These are phyloP conservation scores for Ustilago sp. DNA, from an alignment of 1,284 basidiomycete species.

Conservation along the genomic window DNA sequence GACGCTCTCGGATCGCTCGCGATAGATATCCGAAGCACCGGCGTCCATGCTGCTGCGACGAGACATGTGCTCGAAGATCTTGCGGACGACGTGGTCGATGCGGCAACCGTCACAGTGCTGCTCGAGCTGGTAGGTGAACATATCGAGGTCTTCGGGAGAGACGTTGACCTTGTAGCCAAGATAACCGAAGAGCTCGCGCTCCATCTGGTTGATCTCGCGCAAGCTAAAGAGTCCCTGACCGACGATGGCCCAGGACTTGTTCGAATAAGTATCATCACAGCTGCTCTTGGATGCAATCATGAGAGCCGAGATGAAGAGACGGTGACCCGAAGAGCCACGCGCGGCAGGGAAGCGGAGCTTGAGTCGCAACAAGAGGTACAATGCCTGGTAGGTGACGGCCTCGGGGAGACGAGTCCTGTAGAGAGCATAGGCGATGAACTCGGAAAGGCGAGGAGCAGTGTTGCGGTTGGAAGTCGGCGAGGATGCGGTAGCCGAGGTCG, in stretches of 20 bases:
- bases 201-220: conserved; percentile 69
- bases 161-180: conserved; percentile 67
- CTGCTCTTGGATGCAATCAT: conserved; percentile 69
- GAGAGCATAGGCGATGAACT: conserved; percentile 69
- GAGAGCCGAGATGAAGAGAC: conserved; percentile 69
- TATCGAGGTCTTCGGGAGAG: conserved; percentile 57
- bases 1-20: conserved; percentile 40
- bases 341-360: conserved; percentile 68
- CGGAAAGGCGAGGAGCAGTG: conserved; percentile 62
- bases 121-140: conserved; percentile 61
- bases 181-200: conserved; percentile 69
- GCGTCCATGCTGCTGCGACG: conserved; percentile 33
- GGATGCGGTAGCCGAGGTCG: conserved; percentile 56
- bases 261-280: conserved; percentile 69
- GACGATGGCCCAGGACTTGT: conserved; percentile 70
- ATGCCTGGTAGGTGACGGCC: conserved; percentile 65
- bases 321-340: conserved; percentile 68
- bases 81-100: conserved; percentile 44
- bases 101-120: conserved; percentile 39
- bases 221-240: conserved; percentile 67
- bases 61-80: conserved; percentile 37
- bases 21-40: conserved; percentile 13
- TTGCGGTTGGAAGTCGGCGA: conserved; percentile 32
- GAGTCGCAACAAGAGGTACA: conserved; percentile 66
- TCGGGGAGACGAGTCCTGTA: conserved; percentile 67